Base-by-base conservation (phyloP, 2,329 filamentous ascomycete genomes). In the Verticillium alfalfae region DNA sequence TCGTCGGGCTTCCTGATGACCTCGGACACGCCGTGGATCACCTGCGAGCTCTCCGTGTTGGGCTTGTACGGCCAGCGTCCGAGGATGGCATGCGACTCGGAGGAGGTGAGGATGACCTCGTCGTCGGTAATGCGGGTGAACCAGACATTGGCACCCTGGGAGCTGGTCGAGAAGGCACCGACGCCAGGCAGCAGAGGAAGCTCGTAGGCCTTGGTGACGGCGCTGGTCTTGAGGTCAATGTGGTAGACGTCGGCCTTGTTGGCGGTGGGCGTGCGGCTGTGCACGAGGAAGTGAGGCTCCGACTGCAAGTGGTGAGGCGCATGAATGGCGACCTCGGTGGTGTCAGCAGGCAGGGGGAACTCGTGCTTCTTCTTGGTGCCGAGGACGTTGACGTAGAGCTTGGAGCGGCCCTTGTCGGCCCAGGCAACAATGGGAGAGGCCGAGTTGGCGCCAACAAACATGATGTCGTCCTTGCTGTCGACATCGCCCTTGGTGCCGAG, bases 181-280 rank as follows among this genome's bases (percentile, higher is more conserved):
- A 79, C 80, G 1, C 90, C 91, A 31, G 84, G 75, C 22, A 93
- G 74, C 59, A 86, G 85, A 0, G 93, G 91, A 13, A 98, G 80
- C 34, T 89, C 86, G 72, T 97, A 97, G 0, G 89, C 89, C 72
- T 91, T 92, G n/a, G 81, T 83, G 34, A 94, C 83, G 18, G 82
- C 84, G 60, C 82, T 84, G 63, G 81, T 88, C 76, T 88, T 88
- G 59, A 91, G 75, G 67, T 96, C 85, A 63, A 96, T 84, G 69
- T 96, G 92, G 71, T 89, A 97, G 36, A 98, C 89, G 64, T 96
- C 90, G 3, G 90, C 94, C 79, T 90, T 92, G 71, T 93, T 91
- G 18, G 87, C 87, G 2, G 79, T 79, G 39, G 80, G 80, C 0
- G 91, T 91, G 68, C 88, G 83, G 68, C 87, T 92, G 67, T 97